These are phyloP conservation scores for Hylodesmum podocarpum DNA, from an alignment of 306 rosid genomes.

Conservation along the genomic window DNA sequence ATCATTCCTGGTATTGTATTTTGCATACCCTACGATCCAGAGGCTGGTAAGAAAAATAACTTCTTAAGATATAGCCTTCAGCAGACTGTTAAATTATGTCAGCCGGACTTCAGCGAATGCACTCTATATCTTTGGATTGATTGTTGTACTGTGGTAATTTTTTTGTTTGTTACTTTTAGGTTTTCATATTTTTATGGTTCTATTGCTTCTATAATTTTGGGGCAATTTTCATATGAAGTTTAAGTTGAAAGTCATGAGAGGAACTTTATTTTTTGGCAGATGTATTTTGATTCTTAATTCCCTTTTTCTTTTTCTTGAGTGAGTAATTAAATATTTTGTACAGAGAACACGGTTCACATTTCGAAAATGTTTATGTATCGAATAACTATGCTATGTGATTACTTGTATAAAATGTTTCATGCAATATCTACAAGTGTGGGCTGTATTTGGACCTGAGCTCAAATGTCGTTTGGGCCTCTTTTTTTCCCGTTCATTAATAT, in stretches of 20 bases:
- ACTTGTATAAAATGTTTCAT: conserved; percentile 5
- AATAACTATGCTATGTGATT: conserved; percentile 7
- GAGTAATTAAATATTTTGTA: conserved; percentile 22
- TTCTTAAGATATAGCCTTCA: conserved; percentile 47
- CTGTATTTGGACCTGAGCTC: not conserved
- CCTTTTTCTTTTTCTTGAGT: not conserved
- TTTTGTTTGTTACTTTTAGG: conserved; percentile 12
- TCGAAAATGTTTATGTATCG: not conserved
- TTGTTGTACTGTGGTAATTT: conserved; percentile 12
- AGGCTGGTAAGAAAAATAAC: conserved; percentile 76
- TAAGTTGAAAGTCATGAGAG: conserved; percentile 23
- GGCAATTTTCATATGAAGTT: not conserved
- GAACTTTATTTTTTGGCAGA: conserved; percentile 5
- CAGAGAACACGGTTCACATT: conserved; percentile 14
- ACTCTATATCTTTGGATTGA: conserved; percentile 3
- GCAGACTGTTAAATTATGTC: conserved; percentile 11
- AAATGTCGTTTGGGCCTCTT: not conserved
- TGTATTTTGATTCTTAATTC: conserved; percentile 19
- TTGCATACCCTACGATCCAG: conserved; percentile 67
- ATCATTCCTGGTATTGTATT: conserved; percentile 70
- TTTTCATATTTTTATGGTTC: conserved; percentile 17
- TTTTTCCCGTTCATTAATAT: not conserved
- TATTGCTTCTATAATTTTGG: conserved; percentile 5
- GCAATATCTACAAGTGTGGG: not conserved
- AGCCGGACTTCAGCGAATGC: conserved; percentile 14